These are phyloP conservation scores for Physcia stellaris DNA, from an alignment of 495 filamentous ascomycete genomes.

Conservation along the genomic window DNA sequence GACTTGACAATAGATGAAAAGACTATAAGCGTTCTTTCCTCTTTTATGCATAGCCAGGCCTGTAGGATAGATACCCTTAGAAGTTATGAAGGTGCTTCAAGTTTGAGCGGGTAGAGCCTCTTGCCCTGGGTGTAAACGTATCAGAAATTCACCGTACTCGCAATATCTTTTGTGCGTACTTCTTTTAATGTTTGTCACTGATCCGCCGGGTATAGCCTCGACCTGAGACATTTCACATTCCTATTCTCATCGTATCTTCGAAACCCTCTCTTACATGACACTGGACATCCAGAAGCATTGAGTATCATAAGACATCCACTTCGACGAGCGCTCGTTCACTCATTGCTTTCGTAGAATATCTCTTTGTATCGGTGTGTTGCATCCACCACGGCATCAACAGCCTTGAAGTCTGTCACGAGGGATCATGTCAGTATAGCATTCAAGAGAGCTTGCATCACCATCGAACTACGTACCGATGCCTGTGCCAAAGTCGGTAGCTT, in stretches of 20 bases:
- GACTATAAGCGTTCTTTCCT: too few species aligned
- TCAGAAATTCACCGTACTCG: too few species aligned
- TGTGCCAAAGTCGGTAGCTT: constrained; percentile 63
- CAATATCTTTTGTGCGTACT: too few species aligned
- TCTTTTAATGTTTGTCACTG: too few species aligned
- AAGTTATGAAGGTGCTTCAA: too few species aligned
- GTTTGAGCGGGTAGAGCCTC: too few species aligned
- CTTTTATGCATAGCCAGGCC: too few species aligned
- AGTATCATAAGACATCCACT: neutral
- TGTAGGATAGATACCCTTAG: too few species aligned
- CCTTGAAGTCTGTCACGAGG: constrained; percentile 52
- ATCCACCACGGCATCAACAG: constrained; percentile 73
- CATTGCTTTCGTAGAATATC: constrained; percentile 58
- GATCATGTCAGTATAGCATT: constrained; percentile 1
- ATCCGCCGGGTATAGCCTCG: too few species aligned
- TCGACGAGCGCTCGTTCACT: constrained; percentile 10
- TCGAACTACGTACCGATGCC: constrained; percentile 42
- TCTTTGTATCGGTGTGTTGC: constrained; percentile 73
- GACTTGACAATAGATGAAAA: too few species aligned
- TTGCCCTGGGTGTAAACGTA: too few species aligned
- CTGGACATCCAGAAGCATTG: neutral
- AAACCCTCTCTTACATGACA: neutral
- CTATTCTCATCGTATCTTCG: neutral
- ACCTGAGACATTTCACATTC: neutral
- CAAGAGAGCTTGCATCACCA: neutral